Evolutionary conservation across 352 stramenopile genomes (phyloP), one percentile per base, ranked within the genome.

Genomic region (Phytophthora citricola): DNA sequence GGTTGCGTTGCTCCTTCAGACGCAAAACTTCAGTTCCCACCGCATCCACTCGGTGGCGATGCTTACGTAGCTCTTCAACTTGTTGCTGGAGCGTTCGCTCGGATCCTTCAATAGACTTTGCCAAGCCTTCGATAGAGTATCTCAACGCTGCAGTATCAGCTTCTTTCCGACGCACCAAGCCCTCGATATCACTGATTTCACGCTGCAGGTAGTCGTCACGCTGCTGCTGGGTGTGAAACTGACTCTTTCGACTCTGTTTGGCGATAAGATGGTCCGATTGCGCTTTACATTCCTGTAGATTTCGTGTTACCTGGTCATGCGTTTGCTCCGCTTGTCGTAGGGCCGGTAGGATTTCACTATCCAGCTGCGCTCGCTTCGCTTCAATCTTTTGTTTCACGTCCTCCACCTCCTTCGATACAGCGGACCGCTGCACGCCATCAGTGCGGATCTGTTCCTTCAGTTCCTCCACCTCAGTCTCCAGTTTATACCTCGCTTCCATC

Each of bases 181-280:
- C 69, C 47, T 93, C 76, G 17, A 95, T 78, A 8, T 93, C 87
- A 5, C 69, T 60, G 29, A 94, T 86, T 61, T 95, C 86, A 8
- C 58, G 61, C 46, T 76, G 66, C 10, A 96, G 62, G 58, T 93
- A 98, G 5, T 78, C 76, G 76, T 99, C 97, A 2, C 97, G 86
- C 48, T 99, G 90, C 39, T 90, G 84, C 58, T 98, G 94, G 1
- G 90, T 97, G 34, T 74, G 75, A 74, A 99, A 99, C 63, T 99
- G 93, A 40, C 85, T 92, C 40, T 95, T 97, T 47, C 98, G 91
- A 51, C 97, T 97, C 71, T 99, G 95, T 66, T 98, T 99, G 20
- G 92, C 94, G 60, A 99, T 98, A 8, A 99, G 78, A 29, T 91
- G 88, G 57, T 99, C 90, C 7, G 81, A 92, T 43, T 92, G 73